Percentiles rank a stretch among this genome's conserved stretches.
Evolutionary conservation across 352 stramenopile genomes (phyloP).

Genomic region (Phytophthora agathidicida): DNA sequence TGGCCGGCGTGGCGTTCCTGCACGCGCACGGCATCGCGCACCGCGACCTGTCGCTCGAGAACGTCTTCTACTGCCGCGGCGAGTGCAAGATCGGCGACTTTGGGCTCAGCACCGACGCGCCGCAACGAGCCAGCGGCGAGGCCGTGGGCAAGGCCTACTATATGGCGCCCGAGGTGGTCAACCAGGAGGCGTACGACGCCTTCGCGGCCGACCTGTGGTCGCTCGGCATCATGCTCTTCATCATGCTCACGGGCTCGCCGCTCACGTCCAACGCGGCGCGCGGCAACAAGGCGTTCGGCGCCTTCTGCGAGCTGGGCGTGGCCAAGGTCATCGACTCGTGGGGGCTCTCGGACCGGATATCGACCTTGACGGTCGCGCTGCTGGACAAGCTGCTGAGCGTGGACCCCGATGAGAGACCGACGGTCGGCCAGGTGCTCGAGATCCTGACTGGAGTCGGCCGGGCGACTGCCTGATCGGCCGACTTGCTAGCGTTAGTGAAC

Average conservation of each 20-base stretch:
- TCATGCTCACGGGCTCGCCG: conserved; percentile 65
- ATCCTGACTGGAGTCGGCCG: too few species aligned
- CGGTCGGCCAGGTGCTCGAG: conserved; percentile 13
- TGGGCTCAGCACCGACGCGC: conserved; percentile 43
- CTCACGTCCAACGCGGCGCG: conserved; percentile 36
- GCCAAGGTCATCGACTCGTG: conserved; percentile 55
- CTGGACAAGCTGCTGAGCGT: conserved; percentile 15
- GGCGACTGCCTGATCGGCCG: too few species aligned
- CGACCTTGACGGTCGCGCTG: not conserved
- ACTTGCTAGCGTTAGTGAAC: too few species aligned
- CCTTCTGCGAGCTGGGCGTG: conserved; percentile 46
- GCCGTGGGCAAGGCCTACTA: conserved; percentile 57
- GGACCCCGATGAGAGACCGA: conserved; percentile 4
- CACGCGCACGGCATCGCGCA: conserved; percentile 51
- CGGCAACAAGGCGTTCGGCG: conserved; percentile 41
- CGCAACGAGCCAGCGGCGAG: conserved; percentile 18
- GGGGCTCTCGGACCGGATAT: conserved; percentile 39
- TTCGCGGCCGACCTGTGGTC: conserved; percentile 67
- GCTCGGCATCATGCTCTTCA: conserved; percentile 68
- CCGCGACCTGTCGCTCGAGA: conserved; percentile 61
- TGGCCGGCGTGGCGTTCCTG: conserved; percentile 39
- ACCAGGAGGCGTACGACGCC: conserved; percentile 45
- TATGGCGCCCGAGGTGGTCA: conserved; percentile 63
- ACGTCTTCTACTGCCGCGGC: conserved; percentile 42
- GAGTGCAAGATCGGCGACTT: conserved; percentile 64